These are phyloP conservation scores for Linum usitatissimum DNA, from an alignment of 345 rosid species.

Conservation along the genomic window DNA sequence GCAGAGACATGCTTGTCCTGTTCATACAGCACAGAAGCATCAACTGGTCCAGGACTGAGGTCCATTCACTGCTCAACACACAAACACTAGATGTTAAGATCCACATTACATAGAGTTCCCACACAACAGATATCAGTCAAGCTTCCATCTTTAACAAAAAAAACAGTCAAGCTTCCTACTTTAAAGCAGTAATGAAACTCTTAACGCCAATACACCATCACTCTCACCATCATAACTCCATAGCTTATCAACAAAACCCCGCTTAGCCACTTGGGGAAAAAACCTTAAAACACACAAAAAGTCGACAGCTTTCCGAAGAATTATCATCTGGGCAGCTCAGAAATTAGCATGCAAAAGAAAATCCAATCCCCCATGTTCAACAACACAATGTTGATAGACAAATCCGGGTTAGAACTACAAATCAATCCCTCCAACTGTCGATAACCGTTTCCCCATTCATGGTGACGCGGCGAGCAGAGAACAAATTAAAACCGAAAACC, in stretches of 20 bases:
- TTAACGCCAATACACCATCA: too few relatives aligned
- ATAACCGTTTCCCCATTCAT: too few relatives aligned
- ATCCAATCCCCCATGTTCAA: too few relatives aligned
- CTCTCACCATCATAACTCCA: too few relatives aligned
- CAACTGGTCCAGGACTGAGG: slow-evolving; percentile 64
- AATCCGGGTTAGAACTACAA: too few relatives aligned
- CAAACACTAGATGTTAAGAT: neutral
- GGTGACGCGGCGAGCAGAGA: too few relatives aligned
- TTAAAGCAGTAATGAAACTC: too few relatives aligned
- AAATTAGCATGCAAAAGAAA: too few relatives aligned
- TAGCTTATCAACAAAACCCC: neutral
- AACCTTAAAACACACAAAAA: neutral
- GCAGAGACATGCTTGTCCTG: neutral
- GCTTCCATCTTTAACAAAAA: neutral
- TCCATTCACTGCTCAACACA: slow-evolving; percentile 32
- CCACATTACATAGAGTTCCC: neutral
- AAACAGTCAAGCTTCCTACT: neutral
- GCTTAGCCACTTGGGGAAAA: neutral
- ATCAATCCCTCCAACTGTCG: too few relatives aligned
- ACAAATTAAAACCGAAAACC: too few relatives aligned
- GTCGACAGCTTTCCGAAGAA: neutral
- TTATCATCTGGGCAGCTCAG: neutral
- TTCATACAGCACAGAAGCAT: slow-evolving; percentile 22
- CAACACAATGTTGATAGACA: too few relatives aligned
- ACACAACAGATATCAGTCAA: neutral